phyloP scores from a whole-genome alignment of 208 protist genomes.

The Acanthamoeba sp. region DNA sequence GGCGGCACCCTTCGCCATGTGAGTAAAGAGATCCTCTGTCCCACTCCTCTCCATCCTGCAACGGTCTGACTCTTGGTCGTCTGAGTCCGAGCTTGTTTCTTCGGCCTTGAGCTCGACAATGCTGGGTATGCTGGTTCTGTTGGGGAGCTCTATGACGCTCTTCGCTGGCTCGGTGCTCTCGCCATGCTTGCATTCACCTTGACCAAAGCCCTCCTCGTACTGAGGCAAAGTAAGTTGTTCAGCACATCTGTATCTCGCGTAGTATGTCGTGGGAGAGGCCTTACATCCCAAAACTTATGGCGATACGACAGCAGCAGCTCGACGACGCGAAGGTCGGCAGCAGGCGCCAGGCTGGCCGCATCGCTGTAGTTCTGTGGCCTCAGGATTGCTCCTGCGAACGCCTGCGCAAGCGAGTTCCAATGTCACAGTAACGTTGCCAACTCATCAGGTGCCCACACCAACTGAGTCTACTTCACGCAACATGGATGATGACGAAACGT shows the following conservation, averaged over 20 bases:
- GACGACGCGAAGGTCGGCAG: neutral
- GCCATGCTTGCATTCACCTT: neutral
- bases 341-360: neutral
- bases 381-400: neutral
- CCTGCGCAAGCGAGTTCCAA: neutral
- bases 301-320: neutral
- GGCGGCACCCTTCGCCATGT: neutral
- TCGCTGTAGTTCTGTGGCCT: neutral
- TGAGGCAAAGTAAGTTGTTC: neutral
- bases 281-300: constrained; percentile 38
- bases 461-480: no score
- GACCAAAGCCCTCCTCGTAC: constrained; percentile 28
- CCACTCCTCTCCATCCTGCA: neutral
- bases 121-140: neutral
- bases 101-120: neutral
- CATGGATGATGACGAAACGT: neutral
- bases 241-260: no score
- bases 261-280: neutral
- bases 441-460: neutral
- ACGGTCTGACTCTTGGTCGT: neutral
- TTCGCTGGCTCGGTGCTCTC: neutral
- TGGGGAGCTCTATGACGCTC: neutral
- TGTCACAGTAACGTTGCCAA: neutral
- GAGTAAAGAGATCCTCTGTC: neutral
- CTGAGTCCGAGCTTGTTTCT: neutral